A percentile compares a stretch with the other conserved stretches of the same genome.
Evolutionary conservation across 257 asterid species (phyloP).

Genomic region (Penstemon davidsonii): DNA sequence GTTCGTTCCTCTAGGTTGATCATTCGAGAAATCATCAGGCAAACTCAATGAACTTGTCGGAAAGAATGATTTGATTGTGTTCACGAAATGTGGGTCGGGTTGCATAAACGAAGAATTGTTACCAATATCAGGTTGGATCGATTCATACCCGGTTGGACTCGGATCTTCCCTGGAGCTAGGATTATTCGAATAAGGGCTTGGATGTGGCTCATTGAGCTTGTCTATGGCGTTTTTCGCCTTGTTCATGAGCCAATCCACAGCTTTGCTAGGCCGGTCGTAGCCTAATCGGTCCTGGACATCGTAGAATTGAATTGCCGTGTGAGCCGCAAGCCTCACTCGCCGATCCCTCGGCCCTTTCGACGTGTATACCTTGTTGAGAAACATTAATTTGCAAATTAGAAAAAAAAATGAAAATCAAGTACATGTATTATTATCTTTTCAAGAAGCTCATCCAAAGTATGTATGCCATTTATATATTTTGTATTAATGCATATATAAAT

Average conservation of each 20-base stretch:
- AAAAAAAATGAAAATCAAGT: too few relatives aligned
- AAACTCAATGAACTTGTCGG: conserved; percentile 25
- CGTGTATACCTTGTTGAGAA: conserved; percentile 33
- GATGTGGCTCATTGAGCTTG: conserved; percentile 23
- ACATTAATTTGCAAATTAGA: too few relatives aligned
- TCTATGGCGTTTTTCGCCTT: conserved; percentile 59
- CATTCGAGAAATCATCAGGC: conserved; percentile 15
- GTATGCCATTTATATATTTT: too few relatives aligned
- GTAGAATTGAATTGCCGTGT: conserved; percentile 65
- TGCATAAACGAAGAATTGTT: conserved; percentile 25
- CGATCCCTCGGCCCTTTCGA: conserved; percentile 66
- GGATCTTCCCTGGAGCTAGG: conserved; percentile 17
- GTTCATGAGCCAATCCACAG: conserved; percentile 61
- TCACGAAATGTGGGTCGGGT: conserved; percentile 28
- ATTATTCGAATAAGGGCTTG: too few relatives aligned
- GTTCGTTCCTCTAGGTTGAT: conserved; percentile 11
- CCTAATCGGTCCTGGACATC: conserved; percentile 70
- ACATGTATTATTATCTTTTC: too few relatives aligned
- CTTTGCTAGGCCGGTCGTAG: conserved; percentile 66
- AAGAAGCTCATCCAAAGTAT: too few relatives aligned
- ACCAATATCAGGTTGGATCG: conserved; percentile 17
- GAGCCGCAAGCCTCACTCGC: conserved; percentile 59
- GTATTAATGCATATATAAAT: too few relatives aligned
- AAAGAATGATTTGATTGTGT: conserved; percentile 39
- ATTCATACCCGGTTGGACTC: conserved; percentile 8